phyloP scores from a whole-genome alignment of 2,329 filamentous ascomycete species.

The Beauveria caledonica region DNA sequence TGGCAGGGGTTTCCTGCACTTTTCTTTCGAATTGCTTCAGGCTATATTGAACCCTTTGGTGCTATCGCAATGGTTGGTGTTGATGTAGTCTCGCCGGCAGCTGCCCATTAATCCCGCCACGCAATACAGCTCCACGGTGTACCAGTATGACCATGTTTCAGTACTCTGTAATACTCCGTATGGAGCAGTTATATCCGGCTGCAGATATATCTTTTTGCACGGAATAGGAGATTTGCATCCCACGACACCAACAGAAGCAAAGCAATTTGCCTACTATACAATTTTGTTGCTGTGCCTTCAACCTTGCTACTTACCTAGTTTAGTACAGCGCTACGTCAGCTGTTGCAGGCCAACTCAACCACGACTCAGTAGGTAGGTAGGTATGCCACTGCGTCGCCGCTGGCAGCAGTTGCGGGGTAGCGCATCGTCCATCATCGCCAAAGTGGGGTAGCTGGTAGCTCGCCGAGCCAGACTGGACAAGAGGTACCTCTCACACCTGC shows the following conservation, averaged over 20 bases:
- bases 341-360: neutral
- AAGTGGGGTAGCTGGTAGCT: neutral
- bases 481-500: neutral
- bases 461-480: neutral
- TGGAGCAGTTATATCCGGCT: neutral
- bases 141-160: neutral
- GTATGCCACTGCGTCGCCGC: neutral
- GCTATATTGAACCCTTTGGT: neutral
- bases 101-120: neutral
- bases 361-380: too few relatives aligned
- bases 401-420: conserved; percentile 9
- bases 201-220: neutral
- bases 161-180: neutral
- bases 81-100: neutral
- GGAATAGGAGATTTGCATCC: neutral
- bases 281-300: neutral
- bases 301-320: neutral
- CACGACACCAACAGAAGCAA: neutral
- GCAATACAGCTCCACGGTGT: neutral
- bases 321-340: neutral
- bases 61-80: neutral
- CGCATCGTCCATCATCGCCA: conserved; percentile 7
- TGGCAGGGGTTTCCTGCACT: neutral
- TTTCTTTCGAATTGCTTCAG: neutral
- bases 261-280: neutral